Evolutionary conservation across 2,329 filamentous ascomycete genomes (phyloP), one percentile per base, ranked within the genome.

Genomic region (Geosmithia morbida): DNA sequence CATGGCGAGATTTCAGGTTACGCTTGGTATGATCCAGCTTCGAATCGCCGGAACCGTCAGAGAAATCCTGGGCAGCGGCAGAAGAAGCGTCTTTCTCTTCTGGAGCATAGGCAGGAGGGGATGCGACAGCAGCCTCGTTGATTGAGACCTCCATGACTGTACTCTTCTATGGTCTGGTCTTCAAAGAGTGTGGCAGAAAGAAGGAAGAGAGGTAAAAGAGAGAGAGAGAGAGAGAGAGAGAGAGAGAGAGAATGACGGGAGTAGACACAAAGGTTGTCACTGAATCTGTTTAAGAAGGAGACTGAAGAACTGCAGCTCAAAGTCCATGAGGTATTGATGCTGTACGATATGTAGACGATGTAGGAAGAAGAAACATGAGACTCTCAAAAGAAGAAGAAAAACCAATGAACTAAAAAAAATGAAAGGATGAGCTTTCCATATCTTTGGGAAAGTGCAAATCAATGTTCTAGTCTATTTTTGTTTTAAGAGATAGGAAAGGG

Each of bases 1-100:
- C 76, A 52, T 78, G 74, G 1, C 74, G 69, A 19, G 71, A 61
- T 57, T 76, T 77, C 51, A 78, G 68, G 49, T 61, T 69, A 44
- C 74, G 69, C 46, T 76, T 70, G 1, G 72, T 76, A n/a, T 47
- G 33, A 22, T 50, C 46, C 6, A 20, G 26, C 43, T 46, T 49
- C 13, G 17, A 20, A 30, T 20, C 26, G 17, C 13, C 30, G 17
- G 42, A 37, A 26, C 33, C 17, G 17, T 18, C 26, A 3, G 16
- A 5, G 3, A 14, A 10, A 13, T 26, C 30, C 8, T 14, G 44
- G 29, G 48, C 26, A 11, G 37, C 22, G n/a, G 44, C 22, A 20
- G 22, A 10, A 17, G 44, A 40, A 43, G 40, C 45, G 43, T 51
- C 51, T 19, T 52, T 49, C 26, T 46, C n/a, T 46, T 51, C 49